Percentiles rank a stretch among this genome's conserved stretches.
phyloP scores from a whole-genome alignment of 2,329 filamentous ascomycete genomes.

The Penicillium occitanis region DNA sequence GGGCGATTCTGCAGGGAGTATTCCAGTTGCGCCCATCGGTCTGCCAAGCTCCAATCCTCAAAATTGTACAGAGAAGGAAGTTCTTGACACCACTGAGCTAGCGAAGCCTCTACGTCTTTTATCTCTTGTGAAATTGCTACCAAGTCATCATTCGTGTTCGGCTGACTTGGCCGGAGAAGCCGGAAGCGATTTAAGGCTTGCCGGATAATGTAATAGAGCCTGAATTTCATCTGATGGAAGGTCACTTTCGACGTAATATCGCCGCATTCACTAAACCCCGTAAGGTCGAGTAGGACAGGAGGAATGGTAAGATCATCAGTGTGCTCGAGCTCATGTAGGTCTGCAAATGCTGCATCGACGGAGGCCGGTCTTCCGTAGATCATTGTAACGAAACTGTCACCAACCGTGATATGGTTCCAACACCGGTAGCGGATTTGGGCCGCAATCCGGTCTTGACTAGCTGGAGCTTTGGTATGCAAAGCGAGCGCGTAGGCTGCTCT shows the following conservation, averaged over 20 bases:
- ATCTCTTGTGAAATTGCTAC: constrained; percentile 17
- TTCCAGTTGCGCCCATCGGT: neutral
- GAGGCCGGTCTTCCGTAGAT: constrained; percentile 33
- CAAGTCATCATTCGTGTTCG: constrained; percentile 17
- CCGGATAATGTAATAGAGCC: constrained; percentile 32
- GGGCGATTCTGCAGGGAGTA: neutral
- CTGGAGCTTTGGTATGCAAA: neutral
- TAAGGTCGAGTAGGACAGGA: neutral
- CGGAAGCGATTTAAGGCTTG: constrained; percentile 30
- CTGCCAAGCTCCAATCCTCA: neutral
- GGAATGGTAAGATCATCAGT: constrained; percentile 9
- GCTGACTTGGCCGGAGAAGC: constrained; percentile 24
- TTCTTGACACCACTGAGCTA: neutral
- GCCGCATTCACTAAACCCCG: neutral
- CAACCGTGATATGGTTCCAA: constrained; percentile 33
- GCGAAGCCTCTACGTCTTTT: neutral
- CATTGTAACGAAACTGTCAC: constrained; percentile 33
- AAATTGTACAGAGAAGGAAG: neutral
- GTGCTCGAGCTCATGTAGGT: constrained; percentile 27
- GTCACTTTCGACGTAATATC: constrained; percentile 23
- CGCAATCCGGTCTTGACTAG: constrained; percentile 11
- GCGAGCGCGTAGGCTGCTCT: constrained; percentile 26
- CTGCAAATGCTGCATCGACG: constrained; percentile 29
- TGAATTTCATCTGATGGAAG: constrained; percentile 32
- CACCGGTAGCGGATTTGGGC: constrained; percentile 32